Evolutionary conservation across 768 basidiomycete genomes (phyloP), one percentile per base, ranked within the genome.

Genomic region (Trametes villosa): DNA sequence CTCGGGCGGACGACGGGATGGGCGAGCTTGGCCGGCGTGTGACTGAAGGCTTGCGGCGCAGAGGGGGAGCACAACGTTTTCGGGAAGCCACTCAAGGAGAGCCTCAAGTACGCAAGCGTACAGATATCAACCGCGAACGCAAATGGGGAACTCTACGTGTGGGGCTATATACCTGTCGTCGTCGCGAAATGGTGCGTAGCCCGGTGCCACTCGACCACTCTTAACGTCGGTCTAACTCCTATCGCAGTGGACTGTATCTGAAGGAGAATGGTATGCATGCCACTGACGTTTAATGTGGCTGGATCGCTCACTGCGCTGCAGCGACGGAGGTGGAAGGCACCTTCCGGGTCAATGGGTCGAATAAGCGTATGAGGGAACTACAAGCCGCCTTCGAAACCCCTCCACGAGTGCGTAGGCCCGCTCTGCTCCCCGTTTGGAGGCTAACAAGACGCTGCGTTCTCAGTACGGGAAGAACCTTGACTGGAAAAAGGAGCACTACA

Each of bases 321-420:
- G 95, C 94, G 20, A 98, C 96, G 18, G 94, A 96, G 76, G 86
- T 96, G 11, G 86, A 90, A 64, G 96, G 96, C 18, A 92, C 92
- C 0, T 99, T 99, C 73, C 91, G 97, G 48, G 91, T 98, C 29
- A 97, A 88, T 63, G 96, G 96, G n/a, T 96, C 94, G 38, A 89
- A 84, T 61, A 96, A 91, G 73, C 88, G 96, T 36, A 99, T 96
- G 93, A 88, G 94, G 57, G 95, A 98, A 22, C 84, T 99, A 9
- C 97, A 99, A 73, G 86, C 87, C 6, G 77, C 86, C 26, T 99
- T 99, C 67, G 97, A 99, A 73, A 76, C 83, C 41, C 91, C 93
- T 11, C 94, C 96, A 49, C 83, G 89, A 69, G 95, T 96, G 65
- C 66, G 81, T 76, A 11, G 9, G n/a, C 33, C 22, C 34, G n/a